A percentile compares a stretch with the other conserved stretches of the same genome.
Evolutionary conservation across 192 early-diverging fungal genomes (phyloP).

Genomic region (Coemansia sp.): DNA sequence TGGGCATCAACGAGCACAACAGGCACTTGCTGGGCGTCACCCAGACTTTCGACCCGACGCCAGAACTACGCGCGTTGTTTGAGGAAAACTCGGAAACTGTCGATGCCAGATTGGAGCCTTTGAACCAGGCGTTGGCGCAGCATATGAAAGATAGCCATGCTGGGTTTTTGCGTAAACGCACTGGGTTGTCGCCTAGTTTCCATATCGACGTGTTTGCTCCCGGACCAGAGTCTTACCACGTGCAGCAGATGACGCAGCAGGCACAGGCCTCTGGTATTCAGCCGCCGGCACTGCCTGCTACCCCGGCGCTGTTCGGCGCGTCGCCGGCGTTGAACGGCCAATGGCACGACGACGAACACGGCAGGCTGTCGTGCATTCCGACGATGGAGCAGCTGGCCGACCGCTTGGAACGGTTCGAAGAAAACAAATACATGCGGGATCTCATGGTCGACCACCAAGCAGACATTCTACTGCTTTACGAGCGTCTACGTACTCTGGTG

Average conservation of each 20-base stretch:
- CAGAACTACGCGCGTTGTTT: conserved; percentile 56
- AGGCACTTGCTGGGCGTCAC: conserved; percentile 57
- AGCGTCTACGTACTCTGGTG: conserved; percentile 49
- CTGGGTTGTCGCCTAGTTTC: conserved; percentile 47
- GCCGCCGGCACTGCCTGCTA: conserved; percentile 10
- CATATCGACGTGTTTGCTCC: conserved; percentile 57
- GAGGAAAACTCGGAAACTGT: conserved; percentile 59
- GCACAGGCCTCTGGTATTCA: background rate
- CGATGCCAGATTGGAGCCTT: conserved; percentile 36
- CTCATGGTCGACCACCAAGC: conserved; percentile 38
- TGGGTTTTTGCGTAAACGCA: conserved; percentile 57
- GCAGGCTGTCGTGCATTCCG: conserved; percentile 46
- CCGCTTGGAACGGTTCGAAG: conserved; percentile 36
- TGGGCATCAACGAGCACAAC: conserved; percentile 26
- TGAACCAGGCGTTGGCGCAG: conserved; percentile 43
- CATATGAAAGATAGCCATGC: conserved; percentile 55
- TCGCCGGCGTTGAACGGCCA: conserved; percentile 16
- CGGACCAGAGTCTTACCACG: conserved; percentile 45
- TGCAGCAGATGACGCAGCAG: conserved; percentile 11
- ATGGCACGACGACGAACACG: conserved; percentile 42
- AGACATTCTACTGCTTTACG: conserved; percentile 46
- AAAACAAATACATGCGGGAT: conserved; percentile 44
- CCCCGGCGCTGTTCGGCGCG: conserved; percentile 19
- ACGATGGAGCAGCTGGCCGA: conserved; percentile 45
- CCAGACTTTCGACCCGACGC: conserved; percentile 52